Evolutionary conservation across 371 early-diverging fungal species (phyloP).

Genomic region (Mucor saturninus): DNA sequence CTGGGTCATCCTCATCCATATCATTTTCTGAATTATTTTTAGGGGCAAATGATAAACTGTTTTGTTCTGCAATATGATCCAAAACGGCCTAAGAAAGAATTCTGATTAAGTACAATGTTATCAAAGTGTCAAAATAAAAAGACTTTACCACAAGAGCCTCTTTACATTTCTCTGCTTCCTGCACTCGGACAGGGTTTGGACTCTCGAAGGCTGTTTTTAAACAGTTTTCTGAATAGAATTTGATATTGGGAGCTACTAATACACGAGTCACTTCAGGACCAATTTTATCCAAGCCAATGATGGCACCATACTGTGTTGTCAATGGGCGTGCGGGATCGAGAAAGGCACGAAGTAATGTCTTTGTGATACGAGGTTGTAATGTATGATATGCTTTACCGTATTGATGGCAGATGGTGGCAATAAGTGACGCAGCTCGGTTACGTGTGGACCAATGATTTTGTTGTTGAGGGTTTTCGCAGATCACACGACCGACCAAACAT

Average conservation of each 20-base stretch:
- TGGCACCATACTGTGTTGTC: constrained; percentile 89
- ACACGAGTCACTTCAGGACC: constrained; percentile 81
- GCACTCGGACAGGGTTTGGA: constrained; percentile 27
- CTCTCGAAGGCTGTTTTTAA: constrained; percentile 30
- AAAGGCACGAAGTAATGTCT: constrained; percentile 87
- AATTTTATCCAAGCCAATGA: constrained; percentile 78
- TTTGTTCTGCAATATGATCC: constrained; percentile 25
- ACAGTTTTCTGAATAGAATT: constrained; percentile 59
- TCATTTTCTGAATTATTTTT: constrained; percentile 6
- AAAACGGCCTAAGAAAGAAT: constrained; percentile 17
- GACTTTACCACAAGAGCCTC: constrained; percentile 43
- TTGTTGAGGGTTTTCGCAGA: constrained; percentile 64
- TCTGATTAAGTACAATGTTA: not conserved
- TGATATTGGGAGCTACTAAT: constrained; percentile 79
- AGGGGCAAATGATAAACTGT: constrained; percentile 1
- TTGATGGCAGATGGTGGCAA: constrained; percentile 71
- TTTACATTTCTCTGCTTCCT: constrained; percentile 46
- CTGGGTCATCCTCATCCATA: constrained; percentile 27
- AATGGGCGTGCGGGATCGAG: constrained; percentile 84
- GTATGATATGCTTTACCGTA: constrained; percentile 84
- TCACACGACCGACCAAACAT: constrained; percentile 90
- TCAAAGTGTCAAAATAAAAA: not conserved
- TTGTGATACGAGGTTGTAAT: constrained; percentile 86
- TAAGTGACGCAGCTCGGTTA: constrained; percentile 73
- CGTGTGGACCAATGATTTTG: constrained; percentile 90